A percentile compares a stretch with the other conserved stretches of the same genome.
These are phyloP conservation scores for Trichaptum fuscoviolaceum DNA, from an alignment of 768 basidiomycete genomes.

Conservation along the genomic window DNA sequence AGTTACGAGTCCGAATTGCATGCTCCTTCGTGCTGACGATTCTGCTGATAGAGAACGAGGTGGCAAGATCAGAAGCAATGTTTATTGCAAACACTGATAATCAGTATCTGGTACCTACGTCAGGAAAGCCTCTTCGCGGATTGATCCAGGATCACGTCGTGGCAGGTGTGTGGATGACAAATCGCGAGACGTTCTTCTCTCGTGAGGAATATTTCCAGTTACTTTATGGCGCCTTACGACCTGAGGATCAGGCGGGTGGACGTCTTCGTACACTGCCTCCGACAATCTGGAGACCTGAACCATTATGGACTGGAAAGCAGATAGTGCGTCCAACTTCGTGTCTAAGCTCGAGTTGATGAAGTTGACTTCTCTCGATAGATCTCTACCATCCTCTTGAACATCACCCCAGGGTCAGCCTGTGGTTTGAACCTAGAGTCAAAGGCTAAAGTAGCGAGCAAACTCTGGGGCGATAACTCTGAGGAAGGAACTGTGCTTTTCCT, in stretches of 20 bases:
- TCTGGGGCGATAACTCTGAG: constrained; percentile 74
- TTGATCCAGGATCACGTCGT: constrained; percentile 99
- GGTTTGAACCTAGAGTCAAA: constrained; percentile 84
- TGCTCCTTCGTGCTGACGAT: constrained; percentile 8
- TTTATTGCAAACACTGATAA: constrained; percentile 97
- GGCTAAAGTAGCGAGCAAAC: constrained; percentile 81
- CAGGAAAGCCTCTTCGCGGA: constrained; percentile 95
- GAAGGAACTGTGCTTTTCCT: constrained; percentile 88
- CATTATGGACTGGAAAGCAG: constrained; percentile 98
- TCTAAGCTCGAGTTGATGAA: constrained; percentile 7
- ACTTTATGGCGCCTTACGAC: constrained; percentile 87
- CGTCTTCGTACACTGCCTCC: constrained; percentile 82
- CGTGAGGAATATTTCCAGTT: constrained; percentile 96
- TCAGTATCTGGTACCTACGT: constrained; percentile 98
- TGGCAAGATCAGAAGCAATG: constrained; percentile 91
- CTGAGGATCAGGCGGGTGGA: constrained; percentile 71
- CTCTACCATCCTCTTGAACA: constrained; percentile 88
- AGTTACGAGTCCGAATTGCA: constrained; percentile 25
- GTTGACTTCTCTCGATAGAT: constrained; percentile 48
- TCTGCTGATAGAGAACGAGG: constrained; percentile 69
- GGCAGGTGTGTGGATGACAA: constrained; percentile 99
- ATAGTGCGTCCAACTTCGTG: constrained; percentile 52
- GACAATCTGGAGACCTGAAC: constrained; percentile 83
- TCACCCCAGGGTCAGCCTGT: constrained; percentile 72
- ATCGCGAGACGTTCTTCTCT: constrained; percentile 89